Base-by-base conservation (phyloP, 2,329 filamentous ascomycete species). In the Decorospora gaudefroyi region DNA sequence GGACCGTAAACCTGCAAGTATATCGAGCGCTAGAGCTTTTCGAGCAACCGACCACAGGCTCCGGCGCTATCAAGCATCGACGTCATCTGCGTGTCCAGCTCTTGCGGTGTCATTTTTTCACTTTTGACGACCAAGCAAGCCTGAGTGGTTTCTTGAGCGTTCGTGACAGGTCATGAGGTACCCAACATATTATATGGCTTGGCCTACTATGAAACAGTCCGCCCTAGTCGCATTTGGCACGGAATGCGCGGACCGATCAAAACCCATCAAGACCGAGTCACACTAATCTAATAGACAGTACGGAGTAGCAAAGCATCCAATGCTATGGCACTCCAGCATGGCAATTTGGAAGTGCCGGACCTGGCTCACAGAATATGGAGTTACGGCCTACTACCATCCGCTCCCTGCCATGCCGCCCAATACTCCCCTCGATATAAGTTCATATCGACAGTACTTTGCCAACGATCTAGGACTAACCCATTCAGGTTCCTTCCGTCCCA, bases 161-260 rank as follows among this genome's bases (percentile, higher is more conserved):
- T 6, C 27, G 8, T 8, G 23, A n/a, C n/a, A 28, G 17, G 28
- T 32, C 34, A 39, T 39, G 16, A 15, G 23, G 17, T 38, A 16
- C 22, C 1, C 11, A 23, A 33, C 12, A 17, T 44, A 16, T 39
- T 21, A 22, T 37, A 23, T 18, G 33, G 22, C 38, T 46, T 49
- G 37, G 37, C 42, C 19, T 28, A 46, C 47, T 50, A 31, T 46
- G 25, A 15, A 25, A 12, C 22, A 26, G 25, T n/a, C 17, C 9
- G 18, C n/a, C 15, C 21, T 36, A 36, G 33, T 21, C 37, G 10
- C 7, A 23, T 42, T 35, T 15, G 23, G 21, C 32, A 30, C 47
- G 38, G 47, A 46, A 13, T 17, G 26, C 11, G 17, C 35, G 32
- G 46, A 25, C 42, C 36, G 36, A 37, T 17, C 23, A 39, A 10